Percentiles rank a stretch among this genome's conserved stretches.
These are phyloP conservation scores for Thelonectria discophora DNA, from an alignment of 2,329 filamentous ascomycete genomes.

Conservation along the genomic window DNA sequence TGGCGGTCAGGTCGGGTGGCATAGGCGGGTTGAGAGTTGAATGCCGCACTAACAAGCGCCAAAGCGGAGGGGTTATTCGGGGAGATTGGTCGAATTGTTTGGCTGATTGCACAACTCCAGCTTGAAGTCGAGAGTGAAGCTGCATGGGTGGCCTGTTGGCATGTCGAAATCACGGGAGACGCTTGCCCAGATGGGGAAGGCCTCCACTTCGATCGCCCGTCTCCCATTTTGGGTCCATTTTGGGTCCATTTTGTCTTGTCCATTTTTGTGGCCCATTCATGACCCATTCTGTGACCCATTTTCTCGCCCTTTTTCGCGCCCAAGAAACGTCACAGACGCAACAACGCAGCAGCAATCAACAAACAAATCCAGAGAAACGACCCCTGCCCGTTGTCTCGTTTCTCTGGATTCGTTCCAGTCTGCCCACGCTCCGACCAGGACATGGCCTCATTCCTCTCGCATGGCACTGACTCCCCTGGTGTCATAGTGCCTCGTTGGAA, in stretches of 20 bases:
- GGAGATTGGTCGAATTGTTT: conserved; percentile 1
- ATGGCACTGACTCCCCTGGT: conserved; percentile 37
- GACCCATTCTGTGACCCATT: no score
- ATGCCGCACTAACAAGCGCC: not conserved
- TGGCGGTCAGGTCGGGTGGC: conserved; percentile 35
- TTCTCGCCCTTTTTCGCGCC: conserved; percentile 7
- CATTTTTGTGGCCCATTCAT: no score
- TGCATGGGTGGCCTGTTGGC: conserved; percentile 30
- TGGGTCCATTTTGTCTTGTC: no score
- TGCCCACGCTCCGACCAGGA: not conserved
- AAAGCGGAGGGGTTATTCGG: conserved; percentile 13
- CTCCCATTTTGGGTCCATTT: not conserved
- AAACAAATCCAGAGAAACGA: conserved; percentile 27
- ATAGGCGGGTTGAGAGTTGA: not conserved
- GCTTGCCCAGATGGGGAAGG: conserved; percentile 25
- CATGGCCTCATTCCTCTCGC: conserved; percentile 24
- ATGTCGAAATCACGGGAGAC: conserved; percentile 34
- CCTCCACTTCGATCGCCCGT: conserved; percentile 28
- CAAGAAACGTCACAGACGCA: conserved; percentile 20
- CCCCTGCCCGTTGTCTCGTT: no score
- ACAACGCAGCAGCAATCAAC: conserved; percentile 24
- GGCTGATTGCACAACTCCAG: conserved; percentile 4
- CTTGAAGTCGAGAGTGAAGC: conserved; percentile 14
- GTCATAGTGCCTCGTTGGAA: conserved; percentile 34
- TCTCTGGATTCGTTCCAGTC: no score